Conservation (phyloP, 768 basidiomycete genomes). For the Trametes elegans region DNA sequence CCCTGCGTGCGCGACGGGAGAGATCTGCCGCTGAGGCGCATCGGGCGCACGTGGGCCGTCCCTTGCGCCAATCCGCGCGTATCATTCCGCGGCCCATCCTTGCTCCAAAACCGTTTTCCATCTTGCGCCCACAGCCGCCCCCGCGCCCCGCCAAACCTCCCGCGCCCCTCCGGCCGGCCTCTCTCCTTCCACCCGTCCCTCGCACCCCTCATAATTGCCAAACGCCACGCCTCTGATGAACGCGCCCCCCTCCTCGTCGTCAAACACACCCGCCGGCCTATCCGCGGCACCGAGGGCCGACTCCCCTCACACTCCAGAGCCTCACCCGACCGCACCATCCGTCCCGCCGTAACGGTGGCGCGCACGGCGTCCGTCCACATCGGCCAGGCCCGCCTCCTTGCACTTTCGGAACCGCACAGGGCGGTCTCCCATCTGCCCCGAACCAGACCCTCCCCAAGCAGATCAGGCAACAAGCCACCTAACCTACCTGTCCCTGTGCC, state of each 20-base stretch:
- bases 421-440: not conserved
- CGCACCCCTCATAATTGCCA: no score
- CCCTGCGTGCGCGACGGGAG: no score
- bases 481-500: not conserved
- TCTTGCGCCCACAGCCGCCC: not conserved
- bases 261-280: no score
- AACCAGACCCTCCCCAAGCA: not conserved
- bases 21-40: no score
- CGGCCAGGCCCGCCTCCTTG: not conserved
- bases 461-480: not conserved
- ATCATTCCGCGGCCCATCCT: conserved; percentile 14
- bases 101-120: conserved; percentile 1
- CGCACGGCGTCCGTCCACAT: not conserved
- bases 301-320: no score
- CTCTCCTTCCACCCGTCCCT: not conserved
- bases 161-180: not conserved
- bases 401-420: not conserved
- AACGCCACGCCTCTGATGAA: no score
- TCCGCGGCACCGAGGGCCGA: no score
- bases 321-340: no score
- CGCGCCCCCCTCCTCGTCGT: no score
- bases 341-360: no score
- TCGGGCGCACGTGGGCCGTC: not conserved
- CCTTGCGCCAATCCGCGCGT: conserved; percentile 12
- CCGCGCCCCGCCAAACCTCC: not conserved